phyloP scores from a whole-genome alignment of 1,284 basidiomycete species.

The Ganoderma sinense region DNA sequence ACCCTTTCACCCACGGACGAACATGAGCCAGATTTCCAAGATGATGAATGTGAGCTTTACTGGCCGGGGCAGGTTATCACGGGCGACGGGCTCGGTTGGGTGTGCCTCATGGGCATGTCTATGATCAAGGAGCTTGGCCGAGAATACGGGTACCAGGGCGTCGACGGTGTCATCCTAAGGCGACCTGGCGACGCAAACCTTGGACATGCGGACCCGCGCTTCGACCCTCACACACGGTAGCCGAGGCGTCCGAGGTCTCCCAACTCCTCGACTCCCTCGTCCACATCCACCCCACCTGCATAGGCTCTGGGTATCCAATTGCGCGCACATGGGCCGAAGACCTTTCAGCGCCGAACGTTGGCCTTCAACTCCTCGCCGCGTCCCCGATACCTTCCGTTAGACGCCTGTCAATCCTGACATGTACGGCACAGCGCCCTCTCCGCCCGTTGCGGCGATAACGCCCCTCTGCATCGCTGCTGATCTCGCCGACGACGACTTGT shows the following conservation, averaged over 20 bases:
- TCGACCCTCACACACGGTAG: slow-evolving; percentile 21
- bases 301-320: slow-evolving; percentile 2
- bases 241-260: slow-evolving; percentile 3
- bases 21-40: slow-evolving; percentile 80
- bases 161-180: slow-evolving; percentile 74
- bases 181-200: slow-evolving; percentile 40
- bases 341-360: slow-evolving; percentile 3
- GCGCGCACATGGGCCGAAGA: slow-evolving; percentile 8
- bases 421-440: slow-evolving; percentile 12
- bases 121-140: slow-evolving; percentile 83
- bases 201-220: slow-evolving; percentile 25
- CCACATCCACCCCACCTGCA: not conserved
- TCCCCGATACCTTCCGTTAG: not conserved
- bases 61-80: slow-evolving; percentile 77
- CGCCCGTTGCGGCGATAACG: slow-evolving; percentile 11
- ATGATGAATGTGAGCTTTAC: slow-evolving; percentile 80
- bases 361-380: slow-evolving; percentile 2
- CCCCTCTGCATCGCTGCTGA: slow-evolving; percentile 23
- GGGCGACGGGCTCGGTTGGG: slow-evolving; percentile 80
- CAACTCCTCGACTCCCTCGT: not conserved
- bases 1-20: slow-evolving; percentile 70
- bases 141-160: slow-evolving; percentile 71
- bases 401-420: slow-evolving; percentile 5
- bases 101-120: slow-evolving; percentile 79
- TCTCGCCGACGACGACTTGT: slow-evolving; percentile 10